Evolutionary conservation across 192 early-diverging fungal genomes (phyloP).

Genomic region (Coemansia furcata): DNA sequence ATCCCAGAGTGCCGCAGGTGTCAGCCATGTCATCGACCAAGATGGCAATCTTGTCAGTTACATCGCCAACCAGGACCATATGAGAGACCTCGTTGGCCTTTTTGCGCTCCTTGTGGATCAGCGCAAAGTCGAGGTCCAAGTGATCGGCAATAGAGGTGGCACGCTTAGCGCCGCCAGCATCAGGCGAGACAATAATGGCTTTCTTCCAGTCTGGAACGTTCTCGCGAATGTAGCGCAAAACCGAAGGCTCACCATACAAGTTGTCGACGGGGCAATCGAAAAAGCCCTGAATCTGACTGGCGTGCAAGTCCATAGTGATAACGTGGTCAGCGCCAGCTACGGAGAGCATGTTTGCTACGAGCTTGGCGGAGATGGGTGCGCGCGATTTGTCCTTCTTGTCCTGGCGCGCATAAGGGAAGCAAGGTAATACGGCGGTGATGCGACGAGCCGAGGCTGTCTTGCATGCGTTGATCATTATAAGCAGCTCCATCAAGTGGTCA

Average conservation of each 20-base stretch:
- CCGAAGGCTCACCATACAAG: conserved; percentile 88
- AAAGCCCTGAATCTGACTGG: conserved; percentile 86
- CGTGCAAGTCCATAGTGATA: conserved; percentile 97
- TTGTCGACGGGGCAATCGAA: conserved; percentile 92
- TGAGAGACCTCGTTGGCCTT: conserved; percentile 84
- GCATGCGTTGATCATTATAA: conserved; percentile 99
- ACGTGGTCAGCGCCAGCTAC: conserved; percentile 85
- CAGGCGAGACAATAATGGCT: conserved; percentile 94
- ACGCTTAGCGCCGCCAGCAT: conserved; percentile 97
- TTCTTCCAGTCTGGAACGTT: conserved; percentile 85
- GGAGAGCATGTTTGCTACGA: conserved; percentile 96
- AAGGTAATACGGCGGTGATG: conserved; percentile 95
- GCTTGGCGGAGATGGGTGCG: conserved; percentile 89
- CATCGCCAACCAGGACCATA: conserved; percentile 96
- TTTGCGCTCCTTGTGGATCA: conserved; percentile 96
- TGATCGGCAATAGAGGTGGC: conserved; percentile 91
- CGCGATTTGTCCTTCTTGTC: conserved; percentile 96
- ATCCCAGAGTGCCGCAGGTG: conserved; percentile 86
- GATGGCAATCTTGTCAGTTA: conserved; percentile 85
- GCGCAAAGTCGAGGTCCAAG: conserved; percentile 91
- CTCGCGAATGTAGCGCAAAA: conserved; percentile 85
- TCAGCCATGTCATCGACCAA: conserved; percentile 98
- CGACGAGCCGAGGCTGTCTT: conserved; percentile 90
- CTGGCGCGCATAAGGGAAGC: conserved; percentile 96
- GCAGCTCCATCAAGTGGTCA: conserved; percentile 96